Conservation (phyloP, 805 yeast species). For the Wickerhamomyces alni region DNA sequence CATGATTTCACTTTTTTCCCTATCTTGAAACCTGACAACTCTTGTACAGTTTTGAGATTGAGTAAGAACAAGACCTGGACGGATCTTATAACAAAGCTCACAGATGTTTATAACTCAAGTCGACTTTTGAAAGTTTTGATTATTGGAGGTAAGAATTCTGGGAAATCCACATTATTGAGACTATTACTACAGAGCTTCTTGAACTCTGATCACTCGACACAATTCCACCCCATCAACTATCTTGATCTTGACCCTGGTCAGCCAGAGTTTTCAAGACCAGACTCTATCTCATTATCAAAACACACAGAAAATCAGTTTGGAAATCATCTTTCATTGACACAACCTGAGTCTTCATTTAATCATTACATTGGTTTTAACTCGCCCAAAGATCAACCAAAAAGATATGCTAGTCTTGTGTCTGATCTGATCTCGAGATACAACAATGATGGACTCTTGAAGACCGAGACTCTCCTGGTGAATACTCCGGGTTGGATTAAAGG, state of each 20-base stretch:
- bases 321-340: constrained; percentile 18
- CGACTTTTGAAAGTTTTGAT: constrained; percentile 25
- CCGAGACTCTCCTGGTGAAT: constrained; percentile 50
- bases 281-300: constrained; percentile 51
- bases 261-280: constrained; percentile 71
- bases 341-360: constrained; percentile 5
- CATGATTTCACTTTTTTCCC: constrained; percentile 34
- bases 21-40: constrained; percentile 22
- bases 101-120: constrained; percentile 27
- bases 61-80: constrained; percentile 25
- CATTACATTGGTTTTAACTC: constrained; percentile 58
- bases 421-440: constrained; percentile 33
- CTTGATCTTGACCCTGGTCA: constrained; percentile 90
- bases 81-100: constrained; percentile 35
- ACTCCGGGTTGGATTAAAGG: constrained; percentile 94
- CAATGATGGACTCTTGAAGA: constrained; percentile 20
- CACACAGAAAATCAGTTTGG: constrained; percentile 33
- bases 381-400: constrained; percentile 60
- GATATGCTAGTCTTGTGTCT: constrained; percentile 41
- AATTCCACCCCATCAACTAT: constrained; percentile 32
- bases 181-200: constrained; percentile 45
- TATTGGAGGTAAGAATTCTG: constrained; percentile 61
- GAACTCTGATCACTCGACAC: constrained; percentile 4
- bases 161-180: constrained; percentile 70
- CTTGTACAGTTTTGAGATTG: constrained; percentile 14